Conservation (phyloP, 306 rosid genomes). For the Pterocarpus macrocarpus region DNA sequence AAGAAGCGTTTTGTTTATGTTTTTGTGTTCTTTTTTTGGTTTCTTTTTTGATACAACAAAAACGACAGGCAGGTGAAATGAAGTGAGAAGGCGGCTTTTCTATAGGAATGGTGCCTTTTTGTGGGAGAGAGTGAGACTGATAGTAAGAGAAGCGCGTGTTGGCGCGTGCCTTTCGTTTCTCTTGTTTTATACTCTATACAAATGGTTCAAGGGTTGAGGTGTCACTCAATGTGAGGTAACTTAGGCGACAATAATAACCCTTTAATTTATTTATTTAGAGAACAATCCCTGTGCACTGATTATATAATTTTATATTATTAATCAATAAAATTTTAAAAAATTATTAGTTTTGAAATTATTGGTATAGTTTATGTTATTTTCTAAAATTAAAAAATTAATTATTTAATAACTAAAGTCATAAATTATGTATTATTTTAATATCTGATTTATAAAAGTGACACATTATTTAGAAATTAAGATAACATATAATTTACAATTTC, state of each 20-base stretch:
- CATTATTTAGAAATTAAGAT: too few species aligned
- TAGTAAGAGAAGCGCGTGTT: constrained; percentile 22
- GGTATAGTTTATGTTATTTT: too few species aligned
- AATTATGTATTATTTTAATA: too few species aligned
- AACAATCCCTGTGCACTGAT: too few species aligned
- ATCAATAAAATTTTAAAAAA: too few species aligned
- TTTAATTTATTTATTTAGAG: background rate
- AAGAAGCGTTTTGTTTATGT: background rate
- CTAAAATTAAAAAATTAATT: too few species aligned
- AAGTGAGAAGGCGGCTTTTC: constrained; percentile 55
- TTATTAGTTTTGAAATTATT: too few species aligned
- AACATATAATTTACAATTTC: too few species aligned
- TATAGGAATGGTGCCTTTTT: background rate
- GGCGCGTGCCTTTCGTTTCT: constrained; percentile 24
- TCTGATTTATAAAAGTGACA: too few species aligned
- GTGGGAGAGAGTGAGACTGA: background rate
- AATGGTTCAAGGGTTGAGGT: background rate
- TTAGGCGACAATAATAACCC: background rate
- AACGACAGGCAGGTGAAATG: constrained; percentile 60
- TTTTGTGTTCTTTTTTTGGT: constrained; percentile 35
- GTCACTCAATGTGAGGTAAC: background rate
- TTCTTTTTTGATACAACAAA: constrained; percentile 54
- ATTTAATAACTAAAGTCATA: too few species aligned
- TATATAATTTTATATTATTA: too few species aligned
- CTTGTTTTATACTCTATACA: background rate